These are phyloP conservation scores for Rhodotorula sp. DNA, from an alignment of 1,284 basidiomycete genomes.

Conservation along the genomic window DNA sequence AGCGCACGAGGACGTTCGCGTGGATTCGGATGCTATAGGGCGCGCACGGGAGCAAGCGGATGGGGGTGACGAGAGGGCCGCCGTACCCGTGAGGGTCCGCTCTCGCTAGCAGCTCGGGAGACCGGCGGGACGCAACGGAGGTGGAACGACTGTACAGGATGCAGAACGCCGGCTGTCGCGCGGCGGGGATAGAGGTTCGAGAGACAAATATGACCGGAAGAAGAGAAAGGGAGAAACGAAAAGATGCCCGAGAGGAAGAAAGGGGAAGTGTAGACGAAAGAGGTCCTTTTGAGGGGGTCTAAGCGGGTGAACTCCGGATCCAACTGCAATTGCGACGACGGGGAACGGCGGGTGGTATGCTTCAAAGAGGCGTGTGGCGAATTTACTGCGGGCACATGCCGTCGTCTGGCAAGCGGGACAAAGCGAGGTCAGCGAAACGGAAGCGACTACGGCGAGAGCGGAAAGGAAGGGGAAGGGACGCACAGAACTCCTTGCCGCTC, in stretches of 20 bases:
- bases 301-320: background rate
- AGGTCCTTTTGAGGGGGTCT: background rate
- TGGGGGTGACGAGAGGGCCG: no score
- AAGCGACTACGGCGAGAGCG: background rate
- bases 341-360: background rate
- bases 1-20: no score
- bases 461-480: background rate
- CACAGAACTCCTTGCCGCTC: slow-evolving; percentile 12
- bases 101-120: no score
- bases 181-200: background rate
- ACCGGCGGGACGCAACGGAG: no score
- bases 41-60: no score
- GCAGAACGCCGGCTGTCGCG: background rate
- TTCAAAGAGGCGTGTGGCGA: background rate
- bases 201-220: background rate
- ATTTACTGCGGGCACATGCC: slow-evolving; percentile 33
- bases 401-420: slow-evolving; percentile 36
- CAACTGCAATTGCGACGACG: background rate
- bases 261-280: background rate
- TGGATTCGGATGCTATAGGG: no score
- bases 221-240: background rate
- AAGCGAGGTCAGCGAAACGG: background rate
- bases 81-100: no score
- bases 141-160: slow-evolving; percentile 1
- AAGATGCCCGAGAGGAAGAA: background rate